Conservation (phyloP, 805 yeast species). For the Ogataea nonfermentans region DNA sequence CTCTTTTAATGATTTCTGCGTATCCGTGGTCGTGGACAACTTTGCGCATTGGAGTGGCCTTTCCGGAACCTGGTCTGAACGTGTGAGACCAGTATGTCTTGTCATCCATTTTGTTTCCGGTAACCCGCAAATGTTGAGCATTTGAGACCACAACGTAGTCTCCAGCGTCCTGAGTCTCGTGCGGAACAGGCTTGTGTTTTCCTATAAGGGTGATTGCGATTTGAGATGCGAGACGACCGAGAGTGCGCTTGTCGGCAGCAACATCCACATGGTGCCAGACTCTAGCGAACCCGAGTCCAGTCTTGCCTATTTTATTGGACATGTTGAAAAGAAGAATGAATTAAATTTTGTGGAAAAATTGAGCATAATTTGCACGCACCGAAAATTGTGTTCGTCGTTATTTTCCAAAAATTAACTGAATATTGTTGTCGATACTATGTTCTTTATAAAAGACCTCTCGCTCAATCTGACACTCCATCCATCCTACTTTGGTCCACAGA, state of each 20-base stretch:
- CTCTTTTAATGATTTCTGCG: slow-evolving; percentile 79
- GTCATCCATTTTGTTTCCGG: slow-evolving; percentile 80
- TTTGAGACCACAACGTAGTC: slow-evolving; percentile 97
- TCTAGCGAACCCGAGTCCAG: slow-evolving; percentile 56
- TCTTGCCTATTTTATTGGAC: slow-evolving; percentile 48
- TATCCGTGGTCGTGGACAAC: slow-evolving; percentile 77
- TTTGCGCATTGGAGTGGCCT: slow-evolving; percentile 76
- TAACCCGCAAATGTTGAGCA: slow-evolving; percentile 74
- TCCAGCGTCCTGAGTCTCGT: slow-evolving; percentile 81
- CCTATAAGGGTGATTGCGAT: slow-evolving; percentile 90
- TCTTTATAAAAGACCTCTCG: slow-evolving; percentile 74
- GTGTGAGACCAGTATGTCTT: slow-evolving; percentile 89
- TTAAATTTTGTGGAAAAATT: slow-evolving; percentile 2
- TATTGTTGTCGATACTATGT: slow-evolving; percentile 22
- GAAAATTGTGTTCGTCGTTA: neutral
- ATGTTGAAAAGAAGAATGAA: slow-evolving; percentile 24
- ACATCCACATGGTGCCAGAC: slow-evolving; percentile 96
- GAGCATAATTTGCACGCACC: slow-evolving; percentile 1
- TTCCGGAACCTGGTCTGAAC: slow-evolving; percentile 84
- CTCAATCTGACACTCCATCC: slow-evolving; percentile 93
- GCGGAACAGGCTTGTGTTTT: slow-evolving; percentile 92
- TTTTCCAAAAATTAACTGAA: slow-evolving; percentile 1
- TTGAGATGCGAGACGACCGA: slow-evolving; percentile 88
- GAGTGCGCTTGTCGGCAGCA: slow-evolving; percentile 75
- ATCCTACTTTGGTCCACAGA: slow-evolving; percentile 95